A percentile compares a stretch with the other conserved stretches of the same genome.
These are phyloP conservation scores for Digitaria exilis DNA, from an alignment of 202 grass and related monocot species.

Conservation along the genomic window DNA sequence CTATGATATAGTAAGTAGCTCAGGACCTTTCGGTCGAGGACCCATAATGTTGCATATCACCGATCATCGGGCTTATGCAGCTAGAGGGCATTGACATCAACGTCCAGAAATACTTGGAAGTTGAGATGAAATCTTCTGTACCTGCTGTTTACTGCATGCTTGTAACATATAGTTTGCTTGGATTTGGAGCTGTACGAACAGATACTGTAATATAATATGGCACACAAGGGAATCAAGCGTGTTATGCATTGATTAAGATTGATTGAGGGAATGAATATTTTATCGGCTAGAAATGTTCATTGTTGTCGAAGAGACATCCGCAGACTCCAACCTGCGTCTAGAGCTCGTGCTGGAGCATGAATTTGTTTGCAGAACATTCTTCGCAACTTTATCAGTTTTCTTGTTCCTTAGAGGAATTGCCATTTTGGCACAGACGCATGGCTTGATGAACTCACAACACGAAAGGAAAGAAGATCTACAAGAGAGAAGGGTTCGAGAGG, in stretches of 20 bases:
- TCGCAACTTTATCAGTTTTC: too few species aligned
- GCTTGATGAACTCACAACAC: too few species aligned
- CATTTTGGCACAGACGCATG: too few species aligned
- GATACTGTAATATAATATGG: background rate
- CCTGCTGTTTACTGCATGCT: background rate
- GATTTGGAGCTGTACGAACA: conserved; percentile 12
- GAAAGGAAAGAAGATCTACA: too few species aligned
- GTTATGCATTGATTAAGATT: background rate
- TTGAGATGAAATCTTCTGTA: conserved; percentile 11
- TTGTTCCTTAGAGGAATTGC: too few species aligned
- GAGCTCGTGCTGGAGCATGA: background rate
- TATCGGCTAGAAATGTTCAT: background rate
- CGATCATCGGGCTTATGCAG: background rate
- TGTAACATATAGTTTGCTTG: background rate
- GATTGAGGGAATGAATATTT: background rate
- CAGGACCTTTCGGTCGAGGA: background rate
- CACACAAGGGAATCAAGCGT: background rate
- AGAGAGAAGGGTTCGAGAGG: too few species aligned
- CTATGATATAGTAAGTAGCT: background rate
- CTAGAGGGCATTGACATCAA: background rate
- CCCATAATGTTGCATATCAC: background rate
- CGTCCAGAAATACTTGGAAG: background rate
- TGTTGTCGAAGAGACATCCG: background rate
- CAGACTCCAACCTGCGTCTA: background rate
- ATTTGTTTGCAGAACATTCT: too few species aligned